Evolutionary conservation across 2,329 filamentous ascomycete species (phyloP), one percentile per base, ranked within the genome.

Genomic region (Anthostomella pinea): DNA sequence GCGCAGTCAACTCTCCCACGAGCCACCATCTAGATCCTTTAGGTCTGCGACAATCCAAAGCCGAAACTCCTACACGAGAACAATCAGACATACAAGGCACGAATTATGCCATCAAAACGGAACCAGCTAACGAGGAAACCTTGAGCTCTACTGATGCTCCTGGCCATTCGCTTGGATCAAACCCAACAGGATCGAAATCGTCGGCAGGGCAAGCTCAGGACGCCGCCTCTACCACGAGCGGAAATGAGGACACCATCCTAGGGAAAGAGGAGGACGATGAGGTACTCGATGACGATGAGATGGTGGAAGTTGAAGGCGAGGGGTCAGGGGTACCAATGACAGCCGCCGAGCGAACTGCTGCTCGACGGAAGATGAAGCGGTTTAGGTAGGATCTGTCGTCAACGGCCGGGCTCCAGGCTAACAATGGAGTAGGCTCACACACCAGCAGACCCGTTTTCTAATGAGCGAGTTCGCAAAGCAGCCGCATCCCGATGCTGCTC

Each of bases 381-480:
- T 91, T 91, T 58, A 78, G 85, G 83, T 87, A 72, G 48, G 63
- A 38, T 18, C 35, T 17, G 15, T 40, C 14, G 16, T 19, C 22
- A 35, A 13, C 34, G 15, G 21, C 30, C 18, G 17, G 23, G 14
- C 13, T 30, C 41, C n/a, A 14, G 35, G 48, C 67, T 73, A 51
- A 73, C 53, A 20, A n/a, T 14, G 31, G 31, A 19, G 22, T 54
- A 94, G 90, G 49, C 80, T 97, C 48, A 95, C 90, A 1, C 90
- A 96, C 63, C 91, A 93, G 54, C 91, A 97, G 72, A 96, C 91
- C n/a, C 83, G 91, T 10, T 97, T 95, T 55, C 70, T 97, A 38
- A 95, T 95, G 88, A 95, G 87, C 64, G 90, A 97, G 61, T 97
- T 96, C 57, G 86, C 89, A 39, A 89, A 93, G 53, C 89, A 97